Evolutionary conservation across 2,329 filamentous ascomycete genomes (phyloP).

Genomic region (Penicillium sp.): DNA sequence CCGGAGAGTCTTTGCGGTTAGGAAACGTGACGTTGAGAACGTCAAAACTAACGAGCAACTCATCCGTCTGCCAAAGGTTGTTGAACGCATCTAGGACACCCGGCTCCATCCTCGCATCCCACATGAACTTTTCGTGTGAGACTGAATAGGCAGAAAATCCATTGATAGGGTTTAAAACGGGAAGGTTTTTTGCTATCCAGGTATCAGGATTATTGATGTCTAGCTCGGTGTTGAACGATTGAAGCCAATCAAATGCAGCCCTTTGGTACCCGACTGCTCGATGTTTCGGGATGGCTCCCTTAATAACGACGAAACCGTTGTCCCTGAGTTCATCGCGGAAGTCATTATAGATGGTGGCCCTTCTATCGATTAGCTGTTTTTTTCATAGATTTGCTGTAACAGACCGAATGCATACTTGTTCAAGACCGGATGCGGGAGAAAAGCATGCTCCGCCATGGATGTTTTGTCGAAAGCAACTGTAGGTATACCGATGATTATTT

Average conservation of each 20-base stretch:
- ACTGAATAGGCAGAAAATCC: conserved; percentile 32
- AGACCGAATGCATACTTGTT: too few relatives aligned
- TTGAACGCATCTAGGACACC: conserved; percentile 40
- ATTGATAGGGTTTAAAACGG: neutral
- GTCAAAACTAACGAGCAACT: conserved; percentile 20
- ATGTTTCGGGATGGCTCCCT: neutral
- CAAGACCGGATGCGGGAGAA: too few relatives aligned
- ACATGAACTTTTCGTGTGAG: conserved; percentile 46
- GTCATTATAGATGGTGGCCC: too few relatives aligned
- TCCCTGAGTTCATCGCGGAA: too few relatives aligned
- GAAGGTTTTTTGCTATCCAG: neutral
- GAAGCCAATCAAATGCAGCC: neutral
- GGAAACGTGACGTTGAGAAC: conserved; percentile 39
- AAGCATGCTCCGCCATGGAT: too few relatives aligned
- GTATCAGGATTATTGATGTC: neutral
- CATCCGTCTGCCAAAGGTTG: conserved; percentile 34
- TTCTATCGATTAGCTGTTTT: too few relatives aligned
- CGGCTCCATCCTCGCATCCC: conserved; percentile 44
- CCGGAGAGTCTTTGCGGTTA: conserved; percentile 26
- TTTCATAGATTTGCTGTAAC: too few relatives aligned
- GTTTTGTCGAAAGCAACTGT: too few relatives aligned
- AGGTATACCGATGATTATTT: too few relatives aligned
- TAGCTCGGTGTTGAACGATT: neutral
- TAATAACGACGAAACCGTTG: neutral
- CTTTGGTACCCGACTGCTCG: neutral